Evolutionary conservation across 176 grass and related monocot species (phyloP).

Genomic region (Zizania latifolia): DNA sequence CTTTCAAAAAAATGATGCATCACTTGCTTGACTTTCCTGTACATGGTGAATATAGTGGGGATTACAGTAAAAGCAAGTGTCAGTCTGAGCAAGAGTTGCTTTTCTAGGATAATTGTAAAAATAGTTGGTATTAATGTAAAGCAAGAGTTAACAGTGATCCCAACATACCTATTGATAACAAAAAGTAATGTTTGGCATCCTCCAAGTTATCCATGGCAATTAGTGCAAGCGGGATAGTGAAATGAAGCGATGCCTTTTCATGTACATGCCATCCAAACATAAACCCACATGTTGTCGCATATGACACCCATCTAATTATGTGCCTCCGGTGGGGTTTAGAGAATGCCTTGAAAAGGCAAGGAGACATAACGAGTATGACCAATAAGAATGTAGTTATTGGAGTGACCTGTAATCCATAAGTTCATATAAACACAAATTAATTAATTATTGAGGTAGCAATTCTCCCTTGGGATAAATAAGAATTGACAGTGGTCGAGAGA

Average conservation of each 20-base stretch:
- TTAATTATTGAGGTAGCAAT: not conserved
- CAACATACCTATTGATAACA: conserved; percentile 81
- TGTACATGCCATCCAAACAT: conserved; percentile 99
- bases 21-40: not conserved
- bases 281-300: conserved; percentile 83
- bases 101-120: not conserved
- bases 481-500: not conserved
- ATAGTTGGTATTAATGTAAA: not conserved
- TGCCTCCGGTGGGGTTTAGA: conserved; percentile 64
- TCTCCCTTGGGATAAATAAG: not conserved
- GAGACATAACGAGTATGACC: conserved; percentile 72
- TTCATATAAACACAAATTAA: conserved; percentile 10
- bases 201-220: conserved; percentile 75
- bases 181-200: conserved; percentile 65
- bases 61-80: not conserved
- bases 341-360: conserved; percentile 75
- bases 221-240: conserved; percentile 63
- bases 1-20: not conserved
- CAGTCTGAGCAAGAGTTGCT: not conserved
- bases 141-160: not conserved
- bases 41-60: not conserved
- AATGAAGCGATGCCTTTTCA: conserved; percentile 96
- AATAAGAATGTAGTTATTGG: conserved; percentile 73
- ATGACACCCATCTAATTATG: conserved; percentile 78
- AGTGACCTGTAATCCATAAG: conserved; percentile 53